Evolutionary conservation across 1,284 basidiomycete species (phyloP).

Genomic region (Wallemia ichthyophaga): DNA sequence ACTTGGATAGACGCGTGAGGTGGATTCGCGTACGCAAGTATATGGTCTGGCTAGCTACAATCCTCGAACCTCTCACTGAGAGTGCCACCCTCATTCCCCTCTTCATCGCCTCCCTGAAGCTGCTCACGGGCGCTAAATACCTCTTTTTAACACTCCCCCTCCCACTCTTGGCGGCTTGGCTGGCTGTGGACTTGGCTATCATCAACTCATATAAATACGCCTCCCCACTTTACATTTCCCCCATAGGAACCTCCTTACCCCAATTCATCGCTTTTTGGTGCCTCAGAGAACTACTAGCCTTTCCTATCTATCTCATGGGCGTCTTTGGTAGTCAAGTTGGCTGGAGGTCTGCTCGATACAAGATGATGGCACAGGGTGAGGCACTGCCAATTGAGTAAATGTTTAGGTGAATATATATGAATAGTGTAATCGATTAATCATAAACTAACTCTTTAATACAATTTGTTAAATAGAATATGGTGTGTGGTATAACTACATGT

Average conservation of each 20-base stretch:
- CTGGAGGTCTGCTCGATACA: not conserved
- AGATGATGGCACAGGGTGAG: not conserved
- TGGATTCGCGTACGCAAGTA: slow-evolving; percentile 85
- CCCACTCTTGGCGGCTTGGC: not conserved
- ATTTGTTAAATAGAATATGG: not conserved
- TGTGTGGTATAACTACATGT: not conserved
- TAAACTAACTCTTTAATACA: not conserved
- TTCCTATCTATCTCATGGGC: slow-evolving; percentile 2
- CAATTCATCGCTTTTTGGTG: slow-evolving; percentile 11
- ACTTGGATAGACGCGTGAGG: slow-evolving; percentile 52
- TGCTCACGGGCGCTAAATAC: slow-evolving; percentile 15
- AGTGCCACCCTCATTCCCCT: slow-evolving; percentile 37
- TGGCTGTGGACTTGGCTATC: not conserved
- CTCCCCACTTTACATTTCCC: slow-evolving; percentile 2
- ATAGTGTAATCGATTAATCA: not conserved
- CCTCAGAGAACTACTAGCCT: slow-evolving; percentile 10
- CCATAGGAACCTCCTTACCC: slow-evolving; percentile 7
- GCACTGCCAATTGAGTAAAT: not conserved
- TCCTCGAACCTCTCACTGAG: slow-evolving; percentile 71
- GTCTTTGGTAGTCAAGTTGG: not conserved
- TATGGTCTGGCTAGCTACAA: slow-evolving; percentile 55
- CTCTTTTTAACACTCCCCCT: not conserved
- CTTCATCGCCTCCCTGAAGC: slow-evolving; percentile 26
- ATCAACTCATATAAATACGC: not conserved
- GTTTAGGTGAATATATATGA: not conserved